Evolutionary conservation across 2,329 filamentous ascomycete species (phyloP).

Genomic region (Colletotrichum shisoi): DNA sequence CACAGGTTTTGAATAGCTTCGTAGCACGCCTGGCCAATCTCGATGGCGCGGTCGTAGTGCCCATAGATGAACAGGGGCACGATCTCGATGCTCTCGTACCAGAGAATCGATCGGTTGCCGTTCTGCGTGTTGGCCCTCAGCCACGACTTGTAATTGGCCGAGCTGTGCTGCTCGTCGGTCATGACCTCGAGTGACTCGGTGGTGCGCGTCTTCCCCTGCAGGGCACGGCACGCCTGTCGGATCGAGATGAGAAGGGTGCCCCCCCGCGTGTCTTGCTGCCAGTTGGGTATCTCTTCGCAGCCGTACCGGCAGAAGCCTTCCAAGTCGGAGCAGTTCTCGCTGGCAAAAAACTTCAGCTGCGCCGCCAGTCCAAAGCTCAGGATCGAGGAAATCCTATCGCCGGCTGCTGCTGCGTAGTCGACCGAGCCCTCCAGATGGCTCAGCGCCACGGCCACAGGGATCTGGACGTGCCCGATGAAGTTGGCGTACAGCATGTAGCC

Average conservation of each 20-base stretch:
- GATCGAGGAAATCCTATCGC: slow-evolving; percentile 75
- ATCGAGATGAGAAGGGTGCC: slow-evolving; percentile 73
- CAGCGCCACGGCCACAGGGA: slow-evolving; percentile 66
- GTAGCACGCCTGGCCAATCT: slow-evolving; percentile 62
- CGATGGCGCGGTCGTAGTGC: slow-evolving; percentile 66
- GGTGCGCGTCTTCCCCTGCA: slow-evolving; percentile 75
- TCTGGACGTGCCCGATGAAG: slow-evolving; percentile 74
- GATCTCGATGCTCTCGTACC: slow-evolving; percentile 74
- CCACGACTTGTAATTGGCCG: slow-evolving; percentile 67
- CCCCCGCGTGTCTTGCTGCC: slow-evolving; percentile 74
- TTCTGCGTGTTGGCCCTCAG: slow-evolving; percentile 61
- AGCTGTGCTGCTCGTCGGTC: slow-evolving; percentile 72
- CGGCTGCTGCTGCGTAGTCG: slow-evolving; percentile 70
- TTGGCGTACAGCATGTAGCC: slow-evolving; percentile 74
- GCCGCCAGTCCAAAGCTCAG: slow-evolving; percentile 74
- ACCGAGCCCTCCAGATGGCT: slow-evolving; percentile 70
- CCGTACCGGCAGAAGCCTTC: slow-evolving; percentile 75
- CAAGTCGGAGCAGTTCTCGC: slow-evolving; percentile 72
- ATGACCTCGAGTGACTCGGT: slow-evolving; percentile 64
- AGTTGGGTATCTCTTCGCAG: slow-evolving; percentile 77
- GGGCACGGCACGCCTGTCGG: slow-evolving; percentile 71
- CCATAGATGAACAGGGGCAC: slow-evolving; percentile 70
- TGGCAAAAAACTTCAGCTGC: slow-evolving; percentile 72
- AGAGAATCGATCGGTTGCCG: slow-evolving; percentile 68
- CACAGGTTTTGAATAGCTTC: slow-evolving; percentile 61